These are phyloP conservation scores for Rosa hybrid DNA, from an alignment of 331 rosid genomes.

Conservation along the genomic window DNA sequence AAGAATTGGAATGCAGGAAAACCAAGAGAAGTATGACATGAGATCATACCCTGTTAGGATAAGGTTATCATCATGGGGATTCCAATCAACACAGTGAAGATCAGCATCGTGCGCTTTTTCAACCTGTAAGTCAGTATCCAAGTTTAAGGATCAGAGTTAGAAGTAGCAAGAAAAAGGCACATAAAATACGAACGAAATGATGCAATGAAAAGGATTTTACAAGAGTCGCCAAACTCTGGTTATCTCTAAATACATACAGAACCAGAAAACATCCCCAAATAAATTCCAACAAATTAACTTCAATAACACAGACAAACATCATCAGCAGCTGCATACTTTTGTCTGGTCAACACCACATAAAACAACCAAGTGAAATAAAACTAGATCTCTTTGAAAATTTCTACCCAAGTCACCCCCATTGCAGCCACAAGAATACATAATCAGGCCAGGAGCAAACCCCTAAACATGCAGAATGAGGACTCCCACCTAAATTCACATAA, in stretches of 20 bases:
- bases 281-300: not conserved
- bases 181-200: not conserved
- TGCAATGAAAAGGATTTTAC: not conserved
- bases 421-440: no score
- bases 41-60: slow-evolving; percentile 88
- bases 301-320: not conserved
- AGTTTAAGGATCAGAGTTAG: not conserved
- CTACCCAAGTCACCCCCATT: not conserved
- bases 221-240: not conserved
- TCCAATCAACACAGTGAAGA: slow-evolving; percentile 99
- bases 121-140: slow-evolving; percentile 50
- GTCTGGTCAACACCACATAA: not conserved
- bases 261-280: not conserved
- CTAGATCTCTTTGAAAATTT: not conserved
- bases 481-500: not conserved
- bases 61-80: slow-evolving; percentile 89
- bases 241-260: not conserved
- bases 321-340: not conserved
- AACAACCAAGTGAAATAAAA: not conserved
- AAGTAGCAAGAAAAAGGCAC: not conserved
- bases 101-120: slow-evolving; percentile 97
- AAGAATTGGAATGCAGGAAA: not conserved
- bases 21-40: slow-evolving; percentile 11
- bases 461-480: not conserved
- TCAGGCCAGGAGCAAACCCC: not conserved